Conservation (phyloP, 2,329 filamentous ascomycete species). For the Cladosporium oxysporum region DNA sequence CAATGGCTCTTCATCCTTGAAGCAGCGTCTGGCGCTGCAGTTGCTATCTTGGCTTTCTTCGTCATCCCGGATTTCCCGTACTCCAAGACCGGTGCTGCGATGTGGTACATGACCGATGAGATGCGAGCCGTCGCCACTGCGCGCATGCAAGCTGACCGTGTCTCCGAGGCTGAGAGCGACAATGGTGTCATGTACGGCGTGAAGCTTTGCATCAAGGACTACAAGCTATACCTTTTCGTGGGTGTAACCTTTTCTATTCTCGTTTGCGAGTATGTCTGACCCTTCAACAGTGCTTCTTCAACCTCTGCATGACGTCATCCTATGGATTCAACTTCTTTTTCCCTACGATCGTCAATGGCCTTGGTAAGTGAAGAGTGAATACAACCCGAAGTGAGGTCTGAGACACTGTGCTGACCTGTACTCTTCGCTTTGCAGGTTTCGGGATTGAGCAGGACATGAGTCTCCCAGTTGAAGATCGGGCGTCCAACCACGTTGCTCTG, state of each 20-base stretch:
- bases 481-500: background rate
- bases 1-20: constrained; percentile 17
- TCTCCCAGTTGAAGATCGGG: background rate
- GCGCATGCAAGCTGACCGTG: constrained; percentile 14
- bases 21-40: constrained; percentile 53
- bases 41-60: constrained; percentile 60
- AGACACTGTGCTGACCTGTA: background rate
- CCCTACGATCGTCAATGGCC: background rate
- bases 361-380: background rate
- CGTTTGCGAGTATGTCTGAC: background rate
- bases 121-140: constrained; percentile 14
- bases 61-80: constrained; percentile 63
- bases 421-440: background rate
- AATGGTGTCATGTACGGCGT: constrained; percentile 9
- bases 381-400: background rate
- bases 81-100: constrained; percentile 13
- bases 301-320: constrained; percentile 5
- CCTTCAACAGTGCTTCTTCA: constrained; percentile 1
- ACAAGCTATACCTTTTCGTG: constrained; percentile 18
- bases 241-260: background rate
- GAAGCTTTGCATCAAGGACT: constrained; percentile 9
- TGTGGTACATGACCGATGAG: constrained; percentile 19
- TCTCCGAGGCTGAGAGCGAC: constrained; percentile 3
- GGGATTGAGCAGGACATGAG: background rate
- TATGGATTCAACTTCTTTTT: constrained; percentile 15